Evolutionary conservation across 495 filamentous ascomycete genomes (phyloP), one percentile per base, ranked within the genome.

Genomic region (Neurospora sp.): DNA sequence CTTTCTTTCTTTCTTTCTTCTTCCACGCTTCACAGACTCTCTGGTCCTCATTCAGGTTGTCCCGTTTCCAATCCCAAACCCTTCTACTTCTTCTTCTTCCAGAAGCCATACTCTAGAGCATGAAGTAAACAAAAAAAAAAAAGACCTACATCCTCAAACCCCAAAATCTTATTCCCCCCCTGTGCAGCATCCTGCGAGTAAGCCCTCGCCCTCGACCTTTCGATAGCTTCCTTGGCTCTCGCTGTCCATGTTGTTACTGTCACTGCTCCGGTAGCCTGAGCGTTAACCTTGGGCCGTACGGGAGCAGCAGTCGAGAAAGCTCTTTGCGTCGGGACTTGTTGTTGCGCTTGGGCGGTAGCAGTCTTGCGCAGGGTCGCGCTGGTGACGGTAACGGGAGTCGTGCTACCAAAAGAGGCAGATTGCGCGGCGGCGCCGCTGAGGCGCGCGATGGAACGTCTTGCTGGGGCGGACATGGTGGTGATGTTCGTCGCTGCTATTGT

Each of bases 61-160:
- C 31, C 31, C 31, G 31, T 35, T 35, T 35, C 31, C 31, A 35
- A 35, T 35, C 31, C 31, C 31, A 35, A 35, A 35, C 31, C 31
- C 31, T 35, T 35, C 31, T 35, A 0, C 31, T 35, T 35, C 3
- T 35, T 35, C 31, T 35, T 35, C 31, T 35, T 35, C 31, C 31
- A 35, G 31, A 35, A 35, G 31, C 3, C 31, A 35, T 35, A 35
- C 31, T 35, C 31, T 0, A 35, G 31, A 5, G 31, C 5, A 35
- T 35, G 31, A 35, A 35, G 31, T 35, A 35, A 35, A 35, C 31
- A 35, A 35, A 35, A 5, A 35, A 40, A 14, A 27, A 27, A 27
- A 27, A 27, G 1, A 70, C 78, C 31, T 72, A 87, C 85, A 20
- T 84, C 81, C 68, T 85, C 81, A 74, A 87, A 87, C 10, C 40